Evolutionary conservation across 2,329 filamentous ascomycete species (phyloP), one percentile per base, ranked within the genome.

Genomic region (Aspergillus versicolor): DNA sequence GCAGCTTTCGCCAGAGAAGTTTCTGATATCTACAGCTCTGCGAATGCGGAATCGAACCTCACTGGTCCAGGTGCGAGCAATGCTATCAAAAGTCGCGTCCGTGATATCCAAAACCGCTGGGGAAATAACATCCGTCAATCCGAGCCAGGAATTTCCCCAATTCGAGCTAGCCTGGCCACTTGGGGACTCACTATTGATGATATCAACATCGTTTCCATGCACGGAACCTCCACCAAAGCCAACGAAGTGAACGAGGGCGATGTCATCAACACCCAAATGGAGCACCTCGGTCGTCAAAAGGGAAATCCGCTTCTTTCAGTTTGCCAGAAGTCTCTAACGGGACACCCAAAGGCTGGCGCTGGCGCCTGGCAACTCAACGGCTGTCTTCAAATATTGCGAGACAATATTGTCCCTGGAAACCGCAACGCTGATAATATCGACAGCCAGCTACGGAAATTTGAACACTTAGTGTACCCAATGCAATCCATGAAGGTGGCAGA

Each of bases 361-460:
- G 93, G 93, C 80, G 93, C 92, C 34, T 97, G 92, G 92, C 97
- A 97, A 92, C 86, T 97, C 83, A 97, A 97, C 81, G 93, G 93
- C 64, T 92, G 90, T 74, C 81, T 97, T 72, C 93, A 97, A 76
- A 90, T 96, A 47, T 85, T 97, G 66, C 94, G 96, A 82, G 88
- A 84, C 44, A 92, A 92, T 69, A 81, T 97, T 44, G 92, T 97
- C 11, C 93, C 93, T 11, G 93, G 93, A 57, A 97, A 97, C 80
- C 88, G 91, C 68, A 97, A 97, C 67, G 93, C 93, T 51, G 93
- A 97, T 81, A 97, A 97, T 64, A 86, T 97, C 54, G 93, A 97
- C 30, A 44, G 37, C 3, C 42, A 60, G 9, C 63, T 77, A 2
- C 56, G 62, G 37, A 53, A 64, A n/a, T 70, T 61, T 47, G 61